phyloP scores from a whole-genome alignment of 2,329 filamentous ascomycete species.

The Berkeleyomyces rouxiae region DNA sequence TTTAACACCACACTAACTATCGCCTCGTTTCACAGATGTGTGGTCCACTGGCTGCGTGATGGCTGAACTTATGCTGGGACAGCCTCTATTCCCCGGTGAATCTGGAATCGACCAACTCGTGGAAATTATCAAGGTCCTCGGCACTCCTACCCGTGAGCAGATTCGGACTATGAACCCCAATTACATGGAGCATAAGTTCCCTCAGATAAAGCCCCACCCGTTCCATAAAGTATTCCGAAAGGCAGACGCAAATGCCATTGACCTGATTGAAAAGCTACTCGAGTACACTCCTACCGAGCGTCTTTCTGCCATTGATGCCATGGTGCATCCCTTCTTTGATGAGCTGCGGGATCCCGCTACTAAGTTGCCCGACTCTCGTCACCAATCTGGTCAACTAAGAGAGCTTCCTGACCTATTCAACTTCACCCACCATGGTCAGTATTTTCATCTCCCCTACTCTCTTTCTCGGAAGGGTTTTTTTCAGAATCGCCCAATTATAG shows the following conservation, averaged over 20 bases:
- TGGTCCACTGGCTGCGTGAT: slow-evolving; percentile 99
- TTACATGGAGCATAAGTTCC: slow-evolving; percentile 99
- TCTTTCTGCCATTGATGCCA: slow-evolving; percentile 81
- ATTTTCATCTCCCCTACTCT: slow-evolving; percentile 11
- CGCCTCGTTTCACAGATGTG: slow-evolving; percentile 72
- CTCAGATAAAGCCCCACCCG: slow-evolving; percentile 97
- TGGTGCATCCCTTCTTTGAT: slow-evolving; percentile 98
- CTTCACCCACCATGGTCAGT: slow-evolving; percentile 80
- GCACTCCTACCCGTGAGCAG: slow-evolving; percentile 90
- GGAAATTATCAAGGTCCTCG: slow-evolving; percentile 97
- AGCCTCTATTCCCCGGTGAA: slow-evolving; percentile 93
- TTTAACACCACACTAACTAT: slow-evolving; percentile 26
- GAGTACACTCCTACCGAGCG: slow-evolving; percentile 97
- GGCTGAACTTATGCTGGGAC: slow-evolving; percentile 97
- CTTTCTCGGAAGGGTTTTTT: background rate
- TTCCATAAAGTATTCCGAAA: slow-evolving; percentile 99
- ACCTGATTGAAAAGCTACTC: slow-evolving; percentile 80
- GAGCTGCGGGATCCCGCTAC: slow-evolving; percentile 86
- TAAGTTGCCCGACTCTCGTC: slow-evolving; percentile 82
- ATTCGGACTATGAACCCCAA: slow-evolving; percentile 99
- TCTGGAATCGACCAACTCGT: slow-evolving; percentile 97
- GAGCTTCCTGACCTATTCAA: slow-evolving; percentile 83
- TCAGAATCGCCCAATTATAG: background rate
- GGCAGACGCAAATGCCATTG: slow-evolving; percentile 81
- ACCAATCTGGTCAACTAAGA: slow-evolving; percentile 60